A percentile compares a stretch with the other conserved stretches of the same genome.
Conservation (phyloP, 2,329 filamentous ascomycete species). For the Lecanicillium sp. region DNA sequence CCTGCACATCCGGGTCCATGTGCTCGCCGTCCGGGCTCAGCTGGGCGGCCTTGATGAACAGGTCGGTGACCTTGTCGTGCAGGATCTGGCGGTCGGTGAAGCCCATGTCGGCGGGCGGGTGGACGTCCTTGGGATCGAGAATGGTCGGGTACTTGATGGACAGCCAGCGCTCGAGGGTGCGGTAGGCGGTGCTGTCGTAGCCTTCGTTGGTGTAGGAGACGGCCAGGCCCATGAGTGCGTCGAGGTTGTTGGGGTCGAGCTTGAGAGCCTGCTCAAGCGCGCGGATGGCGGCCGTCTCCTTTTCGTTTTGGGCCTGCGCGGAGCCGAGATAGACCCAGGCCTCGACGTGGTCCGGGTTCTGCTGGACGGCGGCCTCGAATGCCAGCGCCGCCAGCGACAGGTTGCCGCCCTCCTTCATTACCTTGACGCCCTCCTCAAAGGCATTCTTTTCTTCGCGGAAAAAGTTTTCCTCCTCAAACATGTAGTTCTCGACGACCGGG, state of each 20-base stretch:
- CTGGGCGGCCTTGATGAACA: slow-evolving; percentile 89
- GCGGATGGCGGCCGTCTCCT: slow-evolving; percentile 91
- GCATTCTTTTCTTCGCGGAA: slow-evolving; percentile 76
- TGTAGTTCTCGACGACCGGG: slow-evolving; percentile 77
- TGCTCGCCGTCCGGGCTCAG: slow-evolving; percentile 85
- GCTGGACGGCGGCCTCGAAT: slow-evolving; percentile 92
- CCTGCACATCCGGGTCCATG: slow-evolving; percentile 98
- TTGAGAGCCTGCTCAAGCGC: slow-evolving; percentile 87
- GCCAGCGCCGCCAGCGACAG: slow-evolving; percentile 87
- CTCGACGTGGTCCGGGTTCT: slow-evolving; percentile 77
- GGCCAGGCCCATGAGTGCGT: slow-evolving; percentile 88
- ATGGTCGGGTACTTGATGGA: slow-evolving; percentile 89
- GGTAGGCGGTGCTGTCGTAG: slow-evolving; percentile 94
- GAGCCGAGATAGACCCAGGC: slow-evolving; percentile 91
- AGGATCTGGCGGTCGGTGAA: slow-evolving; percentile 89
- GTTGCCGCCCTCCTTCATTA: slow-evolving; percentile 90
- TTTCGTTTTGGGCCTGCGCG: slow-evolving; percentile 96
- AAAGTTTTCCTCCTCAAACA: slow-evolving; percentile 91
- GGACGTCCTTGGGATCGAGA: slow-evolving; percentile 63
- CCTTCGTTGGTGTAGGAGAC: slow-evolving; percentile 99
- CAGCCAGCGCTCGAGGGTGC: slow-evolving; percentile 93
- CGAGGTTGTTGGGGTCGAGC: slow-evolving; percentile 76
- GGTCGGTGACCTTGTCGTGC: slow-evolving; percentile 81
- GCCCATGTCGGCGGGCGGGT: slow-evolving; percentile 73
- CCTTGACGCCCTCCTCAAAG: slow-evolving; percentile 87